Conservation (phyloP, 176 grass and related monocot genomes). For the Oryza australiensis region DNA sequence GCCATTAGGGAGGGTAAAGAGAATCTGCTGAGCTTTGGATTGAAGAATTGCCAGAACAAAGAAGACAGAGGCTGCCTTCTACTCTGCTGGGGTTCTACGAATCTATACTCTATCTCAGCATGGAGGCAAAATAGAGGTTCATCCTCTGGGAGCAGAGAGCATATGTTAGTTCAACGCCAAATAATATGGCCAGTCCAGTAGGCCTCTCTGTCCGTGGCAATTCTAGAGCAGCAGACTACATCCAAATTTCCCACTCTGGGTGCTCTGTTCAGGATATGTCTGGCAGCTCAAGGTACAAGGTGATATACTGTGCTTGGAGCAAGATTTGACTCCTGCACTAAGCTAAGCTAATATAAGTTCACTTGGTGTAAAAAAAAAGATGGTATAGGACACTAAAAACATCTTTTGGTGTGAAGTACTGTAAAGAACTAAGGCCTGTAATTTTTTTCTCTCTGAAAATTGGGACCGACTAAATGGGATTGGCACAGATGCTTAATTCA, state of each 20-base stretch:
- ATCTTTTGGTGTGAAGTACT: not conserved
- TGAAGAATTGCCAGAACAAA: constrained; percentile 5
- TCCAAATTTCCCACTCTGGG: not conserved
- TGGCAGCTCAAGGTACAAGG: not conserved
- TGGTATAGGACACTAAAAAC: not conserved
- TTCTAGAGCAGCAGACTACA: not conserved
- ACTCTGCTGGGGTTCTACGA: not conserved
- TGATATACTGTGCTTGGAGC: not conserved
- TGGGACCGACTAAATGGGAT: not conserved
- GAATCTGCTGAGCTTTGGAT: constrained; percentile 28
- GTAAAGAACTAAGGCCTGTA: constrained; percentile 5
- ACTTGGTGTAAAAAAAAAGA: not conserved
- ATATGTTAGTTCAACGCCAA: not conserved
- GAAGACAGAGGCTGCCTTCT: constrained; percentile 36
- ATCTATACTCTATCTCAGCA: constrained; percentile 32
- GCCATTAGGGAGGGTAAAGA: constrained; percentile 40
- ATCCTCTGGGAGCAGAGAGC: not conserved
- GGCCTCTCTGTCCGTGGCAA: not conserved
- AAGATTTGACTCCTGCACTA: not conserved
- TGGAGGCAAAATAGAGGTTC: constrained; percentile 31
- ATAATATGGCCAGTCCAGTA: not conserved
- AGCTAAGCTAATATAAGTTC: not conserved
- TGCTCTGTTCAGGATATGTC: not conserved
- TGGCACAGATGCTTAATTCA: not conserved
- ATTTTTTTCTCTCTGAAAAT: not conserved